A percentile compares a stretch with the other conserved stretches of the same genome.
These are phyloP conservation scores for Aspergillus fumigatus DNA, from an alignment of 2,329 filamentous ascomycete species.

Conservation along the genomic window DNA sequence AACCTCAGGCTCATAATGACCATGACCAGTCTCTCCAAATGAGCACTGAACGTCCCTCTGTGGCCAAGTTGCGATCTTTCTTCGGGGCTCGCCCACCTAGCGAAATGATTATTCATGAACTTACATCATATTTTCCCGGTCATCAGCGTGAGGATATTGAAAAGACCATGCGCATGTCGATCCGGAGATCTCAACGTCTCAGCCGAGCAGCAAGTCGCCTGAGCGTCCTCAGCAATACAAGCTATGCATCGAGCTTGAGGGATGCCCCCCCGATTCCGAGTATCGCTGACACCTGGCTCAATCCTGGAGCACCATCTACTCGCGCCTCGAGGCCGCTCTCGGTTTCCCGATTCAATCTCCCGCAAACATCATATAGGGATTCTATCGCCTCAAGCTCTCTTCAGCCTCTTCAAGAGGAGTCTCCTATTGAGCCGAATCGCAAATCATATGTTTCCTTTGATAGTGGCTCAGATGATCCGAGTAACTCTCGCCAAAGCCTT, in stretches of 20 bases:
- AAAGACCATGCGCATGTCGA: slow-evolving; percentile 86
- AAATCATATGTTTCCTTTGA: slow-evolving; percentile 86
- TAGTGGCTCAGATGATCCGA: slow-evolving; percentile 65
- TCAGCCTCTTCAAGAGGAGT: slow-evolving; percentile 87
- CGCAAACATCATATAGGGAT: slow-evolving; percentile 68
- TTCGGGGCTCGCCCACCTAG: slow-evolving; percentile 90
- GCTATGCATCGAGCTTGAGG: slow-evolving; percentile 84
- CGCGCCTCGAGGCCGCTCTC: slow-evolving; percentile 56
- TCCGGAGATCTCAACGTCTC: slow-evolving; percentile 81
- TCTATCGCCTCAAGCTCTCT: slow-evolving; percentile 85
- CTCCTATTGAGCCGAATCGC: slow-evolving; percentile 76
- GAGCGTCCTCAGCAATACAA: slow-evolving; percentile 89
- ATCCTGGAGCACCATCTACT: slow-evolving; percentile 48
- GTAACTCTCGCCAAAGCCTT: slow-evolving; percentile 73
- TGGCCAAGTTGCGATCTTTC: slow-evolving; percentile 55
- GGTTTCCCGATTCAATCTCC: slow-evolving; percentile 54
- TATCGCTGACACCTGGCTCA: slow-evolving; percentile 91
- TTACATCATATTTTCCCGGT: slow-evolving; percentile 96
- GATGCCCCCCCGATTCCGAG: slow-evolving; percentile 94
- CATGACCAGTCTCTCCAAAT: slow-evolving; percentile 22
- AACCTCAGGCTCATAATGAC: slow-evolving; percentile 24
- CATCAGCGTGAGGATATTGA: slow-evolving; percentile 93
- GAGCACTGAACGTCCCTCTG: slow-evolving; percentile 30
- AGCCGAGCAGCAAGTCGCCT: slow-evolving; percentile 90
- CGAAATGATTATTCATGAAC: slow-evolving; percentile 92